phyloP scores from a whole-genome alignment of 805 yeast genomes.

The Yarrowia sp. region DNA sequence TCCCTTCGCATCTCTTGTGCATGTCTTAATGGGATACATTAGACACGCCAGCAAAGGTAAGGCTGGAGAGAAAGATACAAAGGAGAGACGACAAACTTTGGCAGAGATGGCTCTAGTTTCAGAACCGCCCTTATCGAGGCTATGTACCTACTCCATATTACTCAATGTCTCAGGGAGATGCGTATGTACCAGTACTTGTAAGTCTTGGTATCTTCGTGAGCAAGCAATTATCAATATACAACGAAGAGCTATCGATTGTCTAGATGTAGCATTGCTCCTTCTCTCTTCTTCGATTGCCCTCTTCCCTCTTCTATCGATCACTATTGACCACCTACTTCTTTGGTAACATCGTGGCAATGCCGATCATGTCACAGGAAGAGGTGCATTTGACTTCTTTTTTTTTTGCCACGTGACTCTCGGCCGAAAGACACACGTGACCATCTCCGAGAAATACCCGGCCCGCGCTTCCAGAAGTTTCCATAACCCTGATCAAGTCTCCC shows the following conservation, averaged over 20 bases:
- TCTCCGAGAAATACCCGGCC: background rate
- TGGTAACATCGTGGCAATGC: background rate
- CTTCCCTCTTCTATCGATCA: background rate
- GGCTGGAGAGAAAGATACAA: background rate
- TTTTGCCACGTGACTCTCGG: background rate
- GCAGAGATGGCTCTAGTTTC: constrained; percentile 4
- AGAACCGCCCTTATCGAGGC: constrained; percentile 3
- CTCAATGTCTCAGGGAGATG: background rate
- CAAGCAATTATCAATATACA: too few relatives aligned
- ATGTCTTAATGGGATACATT: constrained; percentile 20
- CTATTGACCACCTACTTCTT: background rate
- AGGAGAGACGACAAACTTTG: background rate
- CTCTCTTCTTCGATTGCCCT: background rate
- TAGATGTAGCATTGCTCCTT: background rate
- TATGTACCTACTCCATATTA: background rate
- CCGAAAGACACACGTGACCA: background rate
- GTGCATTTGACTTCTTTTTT: background rate
- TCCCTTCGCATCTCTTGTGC: constrained; percentile 21
- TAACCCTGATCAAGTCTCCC: background rate
- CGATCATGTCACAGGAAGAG: constrained; percentile 3
- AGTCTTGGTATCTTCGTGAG: too few relatives aligned
- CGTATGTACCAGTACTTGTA: too few relatives aligned
- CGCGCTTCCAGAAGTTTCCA: constrained; percentile 2
- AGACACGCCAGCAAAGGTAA: background rate
- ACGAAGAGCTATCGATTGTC: too few relatives aligned